These are phyloP conservation scores for Neofusicoccum umdonicola DNA, from an alignment of 2,329 filamentous ascomycete species.

Conservation along the genomic window DNA sequence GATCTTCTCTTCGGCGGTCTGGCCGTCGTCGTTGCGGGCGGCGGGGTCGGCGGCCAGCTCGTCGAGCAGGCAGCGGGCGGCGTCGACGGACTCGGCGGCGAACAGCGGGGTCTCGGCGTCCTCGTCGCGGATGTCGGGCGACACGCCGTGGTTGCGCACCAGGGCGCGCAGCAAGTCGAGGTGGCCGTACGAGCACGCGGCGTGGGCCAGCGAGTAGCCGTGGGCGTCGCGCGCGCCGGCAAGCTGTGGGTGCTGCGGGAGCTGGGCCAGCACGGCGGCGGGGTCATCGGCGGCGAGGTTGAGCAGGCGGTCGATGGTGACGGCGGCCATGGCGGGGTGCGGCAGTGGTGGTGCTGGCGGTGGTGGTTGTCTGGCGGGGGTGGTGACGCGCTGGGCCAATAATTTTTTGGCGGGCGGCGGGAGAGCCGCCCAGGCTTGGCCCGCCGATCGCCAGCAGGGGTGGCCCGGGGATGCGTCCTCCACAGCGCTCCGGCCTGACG, in stretches of 20 bases:
- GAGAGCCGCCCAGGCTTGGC: conserved; percentile 2
- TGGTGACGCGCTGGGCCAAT: neutral
- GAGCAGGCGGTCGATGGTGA: conserved; percentile 47
- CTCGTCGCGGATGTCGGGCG: conserved; percentile 80
- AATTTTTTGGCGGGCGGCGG: neutral
- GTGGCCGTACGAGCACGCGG: conserved; percentile 89
- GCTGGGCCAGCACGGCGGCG: conserved; percentile 67
- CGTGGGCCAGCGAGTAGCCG: conserved; percentile 92
- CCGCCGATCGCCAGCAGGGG: neutral
- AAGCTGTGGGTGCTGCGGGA: conserved; percentile 70
- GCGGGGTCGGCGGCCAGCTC: conserved; percentile 70
- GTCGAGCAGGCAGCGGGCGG: conserved; percentile 76
- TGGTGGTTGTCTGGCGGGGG: neutral
- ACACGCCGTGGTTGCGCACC: conserved; percentile 73
- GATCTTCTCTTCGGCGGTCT: conserved; percentile 80
- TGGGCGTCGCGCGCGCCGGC: conserved; percentile 82
- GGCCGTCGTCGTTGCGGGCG: conserved; percentile 68
- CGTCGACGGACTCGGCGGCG: conserved; percentile 77
- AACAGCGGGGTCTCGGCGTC: conserved; percentile 95
- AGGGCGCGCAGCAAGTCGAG: conserved; percentile 73
- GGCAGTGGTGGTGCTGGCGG: neutral
- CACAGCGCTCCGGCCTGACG: neutral
- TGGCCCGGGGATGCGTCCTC: neutral
- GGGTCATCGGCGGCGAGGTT: conserved; percentile 76
- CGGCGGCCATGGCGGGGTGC: conserved; percentile 27